A percentile compares a stretch with the other conserved stretches of the same genome.
These are phyloP conservation scores for Trichopus zeylanicus DNA, from an alignment of 116 monocot species.

Conservation along the genomic window DNA sequence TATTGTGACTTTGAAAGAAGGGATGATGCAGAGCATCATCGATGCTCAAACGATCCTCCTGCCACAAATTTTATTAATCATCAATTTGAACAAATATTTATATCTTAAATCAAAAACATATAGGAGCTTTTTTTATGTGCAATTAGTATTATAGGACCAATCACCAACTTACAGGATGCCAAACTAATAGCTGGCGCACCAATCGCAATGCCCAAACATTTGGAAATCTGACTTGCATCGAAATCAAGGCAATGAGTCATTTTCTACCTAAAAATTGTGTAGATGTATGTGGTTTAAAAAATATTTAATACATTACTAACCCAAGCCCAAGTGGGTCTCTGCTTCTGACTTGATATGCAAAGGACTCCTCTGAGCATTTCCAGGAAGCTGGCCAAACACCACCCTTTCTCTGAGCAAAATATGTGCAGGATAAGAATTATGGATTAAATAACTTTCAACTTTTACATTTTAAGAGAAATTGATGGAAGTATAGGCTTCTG, in stretches of 20 bases:
- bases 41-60: slow-evolving; percentile 76
- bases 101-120: not conserved
- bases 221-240: slow-evolving; percentile 52
- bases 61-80: not conserved
- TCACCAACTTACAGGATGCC: slow-evolving; percentile 69
- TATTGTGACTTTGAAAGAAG: slow-evolving; percentile 37
- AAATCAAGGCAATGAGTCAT: too few species aligned
- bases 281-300: not conserved
- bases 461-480: too few species aligned
- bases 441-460: slow-evolving; percentile 1
- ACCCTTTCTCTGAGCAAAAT: slow-evolving; percentile 19
- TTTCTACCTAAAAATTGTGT: too few species aligned
- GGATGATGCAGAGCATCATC: slow-evolving; percentile 85
- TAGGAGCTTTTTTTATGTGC: not conserved
- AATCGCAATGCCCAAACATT: slow-evolving; percentile 75
- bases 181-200: slow-evolving; percentile 67
- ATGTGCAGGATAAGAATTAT: not conserved
- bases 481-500: too few species aligned
- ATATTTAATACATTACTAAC: slow-evolving; percentile 19
- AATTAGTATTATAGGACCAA: not conserved
- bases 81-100: not conserved
- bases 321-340: slow-evolving; percentile 88
- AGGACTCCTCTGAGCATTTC: slow-evolving; percentile 92
- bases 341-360: slow-evolving; percentile 59
- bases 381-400: slow-evolving; percentile 55